Evolutionary conservation across 768 basidiomycete genomes (phyloP).

Genomic region (Bullera alba): DNA sequence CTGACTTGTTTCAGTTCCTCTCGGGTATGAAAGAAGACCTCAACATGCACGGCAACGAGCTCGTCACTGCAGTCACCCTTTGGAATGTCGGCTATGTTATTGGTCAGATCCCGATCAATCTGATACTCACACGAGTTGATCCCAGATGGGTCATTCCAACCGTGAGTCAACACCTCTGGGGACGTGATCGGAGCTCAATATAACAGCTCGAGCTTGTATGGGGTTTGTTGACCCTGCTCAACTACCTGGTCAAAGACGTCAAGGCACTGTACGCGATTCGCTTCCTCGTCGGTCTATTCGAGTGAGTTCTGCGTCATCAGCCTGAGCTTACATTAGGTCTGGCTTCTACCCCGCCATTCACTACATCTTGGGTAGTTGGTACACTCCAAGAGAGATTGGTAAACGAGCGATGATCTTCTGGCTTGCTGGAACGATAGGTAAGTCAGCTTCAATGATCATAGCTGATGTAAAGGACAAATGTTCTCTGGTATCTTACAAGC

Average conservation of each 20-base stretch:
- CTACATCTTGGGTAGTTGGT: conserved; percentile 35
- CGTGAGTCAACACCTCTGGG: not conserved
- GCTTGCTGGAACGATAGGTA: conserved; percentile 22
- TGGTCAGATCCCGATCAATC: conserved; percentile 23
- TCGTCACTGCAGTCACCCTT: conserved; percentile 10
- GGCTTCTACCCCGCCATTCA: conserved; percentile 40
- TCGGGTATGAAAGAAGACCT: conserved; percentile 28
- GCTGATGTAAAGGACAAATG: conserved; percentile 21
- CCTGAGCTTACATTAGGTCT: conserved; percentile 6
- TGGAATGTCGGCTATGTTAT: conserved; percentile 24
- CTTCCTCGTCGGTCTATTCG: conserved; percentile 37
- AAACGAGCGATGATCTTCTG: conserved; percentile 36
- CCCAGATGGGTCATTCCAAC: conserved; percentile 38
- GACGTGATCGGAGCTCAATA: not conserved
- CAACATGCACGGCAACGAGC: conserved; percentile 19
- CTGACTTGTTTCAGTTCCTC: not conserved
- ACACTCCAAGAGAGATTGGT: conserved; percentile 34
- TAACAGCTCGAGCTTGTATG: conserved; percentile 27
- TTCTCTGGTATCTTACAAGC: conserved; percentile 31
- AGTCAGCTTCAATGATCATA: too few relatives aligned
- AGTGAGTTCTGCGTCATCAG: conserved; percentile 6
- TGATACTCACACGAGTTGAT: conserved; percentile 29
- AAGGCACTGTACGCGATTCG: conserved; percentile 29
- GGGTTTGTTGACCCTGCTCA: conserved; percentile 30
- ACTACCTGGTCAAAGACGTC: conserved; percentile 25